Evolutionary conservation across 2,329 filamentous ascomycete genomes (phyloP).

Genomic region (Stagonosporopsis tanaceti): DNA sequence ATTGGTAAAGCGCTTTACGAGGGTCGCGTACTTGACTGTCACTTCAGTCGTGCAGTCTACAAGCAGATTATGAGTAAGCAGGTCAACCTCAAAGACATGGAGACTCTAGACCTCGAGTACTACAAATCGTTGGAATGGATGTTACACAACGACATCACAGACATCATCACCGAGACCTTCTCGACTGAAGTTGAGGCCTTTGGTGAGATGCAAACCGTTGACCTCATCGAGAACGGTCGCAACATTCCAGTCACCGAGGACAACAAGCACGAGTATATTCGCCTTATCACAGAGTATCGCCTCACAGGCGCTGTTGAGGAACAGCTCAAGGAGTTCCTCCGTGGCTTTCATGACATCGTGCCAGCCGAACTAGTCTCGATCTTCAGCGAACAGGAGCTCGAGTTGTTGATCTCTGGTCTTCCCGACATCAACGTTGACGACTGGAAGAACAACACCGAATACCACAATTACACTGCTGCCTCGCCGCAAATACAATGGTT

Average conservation of each 20-base stretch:
- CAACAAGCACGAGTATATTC: conserved; percentile 98
- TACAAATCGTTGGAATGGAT: conserved; percentile 99
- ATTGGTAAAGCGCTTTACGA: conserved; percentile 99
- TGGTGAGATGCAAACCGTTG: conserved; percentile 85
- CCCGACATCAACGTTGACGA: conserved; percentile 98
- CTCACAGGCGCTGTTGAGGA: conserved; percentile 91
- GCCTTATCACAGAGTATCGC: conserved; percentile 91
- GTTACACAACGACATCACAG: conserved; percentile 97
- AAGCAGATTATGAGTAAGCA: conserved; percentile 95
- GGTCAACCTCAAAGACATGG: conserved; percentile 98
- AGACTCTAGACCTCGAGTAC: conserved; percentile 97
- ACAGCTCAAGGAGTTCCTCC: conserved; percentile 91
- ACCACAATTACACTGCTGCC: conserved; percentile 94
- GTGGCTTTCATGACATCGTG: conserved; percentile 98
- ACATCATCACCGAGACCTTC: conserved; percentile 96
- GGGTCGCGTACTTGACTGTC: conserved; percentile 92
- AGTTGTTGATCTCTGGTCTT: conserved; percentile 93
- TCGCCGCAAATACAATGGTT: conserved; percentile 99
- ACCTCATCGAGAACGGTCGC: conserved; percentile 85
- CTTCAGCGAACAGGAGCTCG: conserved; percentile 98
- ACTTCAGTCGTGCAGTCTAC: conserved; percentile 98
- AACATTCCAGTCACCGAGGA: conserved; percentile 95
- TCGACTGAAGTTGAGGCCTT: conserved; percentile 94
- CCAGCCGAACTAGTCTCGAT: conserved; percentile 93
- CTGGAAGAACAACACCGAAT: conserved; percentile 99